phyloP scores from a whole-genome alignment of 305 asterid species.

The Fraxinus dipetala region DNA sequence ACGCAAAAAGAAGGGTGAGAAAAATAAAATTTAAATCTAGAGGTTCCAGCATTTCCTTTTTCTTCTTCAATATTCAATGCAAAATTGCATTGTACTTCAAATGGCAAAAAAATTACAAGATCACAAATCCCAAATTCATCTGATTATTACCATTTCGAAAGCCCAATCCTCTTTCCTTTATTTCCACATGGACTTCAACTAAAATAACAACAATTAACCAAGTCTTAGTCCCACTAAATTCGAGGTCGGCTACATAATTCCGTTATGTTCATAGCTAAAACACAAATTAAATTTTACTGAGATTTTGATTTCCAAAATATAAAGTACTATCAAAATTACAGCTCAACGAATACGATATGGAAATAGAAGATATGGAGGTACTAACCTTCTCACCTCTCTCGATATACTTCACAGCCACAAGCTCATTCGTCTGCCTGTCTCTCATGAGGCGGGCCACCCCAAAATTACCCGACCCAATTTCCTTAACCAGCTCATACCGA shows the following conservation, averaged over 20 bases:
- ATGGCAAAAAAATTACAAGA: neutral
- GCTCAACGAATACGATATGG: neutral
- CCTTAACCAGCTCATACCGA: slow-evolving; percentile 79
- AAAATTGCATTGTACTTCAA: neutral
- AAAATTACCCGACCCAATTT: slow-evolving; percentile 92
- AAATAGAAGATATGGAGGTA: neutral
- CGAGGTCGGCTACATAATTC: neutral
- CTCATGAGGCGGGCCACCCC: slow-evolving; percentile 95
- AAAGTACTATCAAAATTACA: neutral
- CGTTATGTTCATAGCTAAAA: neutral
- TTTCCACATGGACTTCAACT: neutral
- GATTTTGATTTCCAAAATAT: neutral
- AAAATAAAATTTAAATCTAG: neutral
- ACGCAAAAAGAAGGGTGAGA: neutral
- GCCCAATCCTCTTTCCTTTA: neutral
- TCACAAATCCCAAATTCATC: neutral
- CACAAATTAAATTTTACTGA: neutral
- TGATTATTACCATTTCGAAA: neutral
- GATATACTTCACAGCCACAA: slow-evolving; percentile 96
- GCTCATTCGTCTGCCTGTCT: slow-evolving; percentile 76
- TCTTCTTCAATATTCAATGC: neutral
- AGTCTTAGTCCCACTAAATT: neutral
- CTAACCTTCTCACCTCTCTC: slow-evolving; percentile 95
- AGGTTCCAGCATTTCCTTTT: neutral
- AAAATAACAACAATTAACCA: neutral